Percentiles rank a stretch among this genome's conserved stretches.
phyloP scores from a whole-genome alignment of 257 asterid species.

The Mentha longifolia region DNA sequence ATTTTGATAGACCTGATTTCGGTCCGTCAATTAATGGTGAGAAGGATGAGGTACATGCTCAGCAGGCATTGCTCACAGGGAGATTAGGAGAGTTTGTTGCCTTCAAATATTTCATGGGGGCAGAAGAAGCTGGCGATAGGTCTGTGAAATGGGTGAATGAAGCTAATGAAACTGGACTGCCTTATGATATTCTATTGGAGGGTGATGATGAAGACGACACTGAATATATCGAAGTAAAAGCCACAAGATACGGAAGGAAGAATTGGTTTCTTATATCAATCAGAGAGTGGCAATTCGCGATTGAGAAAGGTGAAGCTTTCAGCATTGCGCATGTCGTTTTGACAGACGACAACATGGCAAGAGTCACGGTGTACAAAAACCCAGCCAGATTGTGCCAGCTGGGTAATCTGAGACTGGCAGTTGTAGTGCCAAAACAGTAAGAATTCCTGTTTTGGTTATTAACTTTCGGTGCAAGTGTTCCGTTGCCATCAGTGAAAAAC shows the following conservation, averaged over 20 bases:
- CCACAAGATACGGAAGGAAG: slow-evolving; percentile 68
- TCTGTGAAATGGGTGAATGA: slow-evolving; percentile 85
- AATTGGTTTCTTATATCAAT: slow-evolving; percentile 68
- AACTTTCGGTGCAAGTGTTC: too few relatives aligned
- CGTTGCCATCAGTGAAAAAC: not conserved
- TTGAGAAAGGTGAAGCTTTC: slow-evolving; percentile 85
- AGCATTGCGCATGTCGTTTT: slow-evolving; percentile 84
- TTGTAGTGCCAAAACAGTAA: slow-evolving; percentile 53
- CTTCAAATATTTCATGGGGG: slow-evolving; percentile 56
- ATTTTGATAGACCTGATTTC: slow-evolving; percentile 37
- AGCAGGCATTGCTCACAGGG: slow-evolving; percentile 73
- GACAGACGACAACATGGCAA: slow-evolving; percentile 56
- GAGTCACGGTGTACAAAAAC: slow-evolving; percentile 71
- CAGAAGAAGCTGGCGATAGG: slow-evolving; percentile 39
- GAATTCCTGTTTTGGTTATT: too few relatives aligned
- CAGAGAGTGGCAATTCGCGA: slow-evolving; percentile 94
- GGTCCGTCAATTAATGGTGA: slow-evolving; percentile 39
- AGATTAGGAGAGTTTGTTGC: slow-evolving; percentile 84
- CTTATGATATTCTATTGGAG: slow-evolving; percentile 74
- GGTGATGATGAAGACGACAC: slow-evolving; percentile 45
- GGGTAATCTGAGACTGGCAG: slow-evolving; percentile 76
- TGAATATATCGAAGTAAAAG: slow-evolving; percentile 88
- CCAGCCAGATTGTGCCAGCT: slow-evolving; percentile 74
- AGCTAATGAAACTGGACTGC: slow-evolving; percentile 76
- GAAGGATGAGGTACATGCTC: slow-evolving; percentile 43